phyloP scores from a whole-genome alignment of 2,329 filamentous ascomycete genomes.

The Trichoderma sp. region DNA sequence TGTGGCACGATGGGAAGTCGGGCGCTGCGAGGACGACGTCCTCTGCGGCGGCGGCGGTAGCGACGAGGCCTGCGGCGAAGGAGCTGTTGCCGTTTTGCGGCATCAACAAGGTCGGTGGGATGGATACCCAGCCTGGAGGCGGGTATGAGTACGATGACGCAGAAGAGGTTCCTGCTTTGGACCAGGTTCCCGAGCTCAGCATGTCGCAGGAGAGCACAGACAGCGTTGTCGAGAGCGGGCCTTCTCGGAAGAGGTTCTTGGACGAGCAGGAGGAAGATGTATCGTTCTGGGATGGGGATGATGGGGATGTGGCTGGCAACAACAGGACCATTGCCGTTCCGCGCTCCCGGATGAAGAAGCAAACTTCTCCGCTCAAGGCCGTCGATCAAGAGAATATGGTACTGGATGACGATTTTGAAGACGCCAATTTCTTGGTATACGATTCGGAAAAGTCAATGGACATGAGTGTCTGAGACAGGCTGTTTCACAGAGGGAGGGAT shows the following conservation, averaged over 20 bases:
- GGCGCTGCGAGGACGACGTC: not conserved
- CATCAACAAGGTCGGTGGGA: conserved; percentile 72
- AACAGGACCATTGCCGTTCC: conserved; percentile 55
- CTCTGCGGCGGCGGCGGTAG: conserved; percentile 19
- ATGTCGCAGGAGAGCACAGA: conserved; percentile 59
- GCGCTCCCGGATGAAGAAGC: conserved; percentile 38
- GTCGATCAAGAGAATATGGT: conserved; percentile 53
- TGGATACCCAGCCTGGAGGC: conserved; percentile 59
- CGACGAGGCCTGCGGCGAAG: conserved; percentile 42
- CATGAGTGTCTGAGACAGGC: not conserved
- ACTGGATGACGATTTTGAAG: conserved; percentile 63
- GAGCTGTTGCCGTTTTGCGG: conserved; percentile 83
- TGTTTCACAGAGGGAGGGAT: not conserved
- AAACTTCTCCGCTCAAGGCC: conserved; percentile 28
- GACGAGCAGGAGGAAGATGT: conserved; percentile 47
- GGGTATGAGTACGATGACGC: conserved; percentile 32
- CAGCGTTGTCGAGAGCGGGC: conserved; percentile 38
- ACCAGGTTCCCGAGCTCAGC: conserved; percentile 52
- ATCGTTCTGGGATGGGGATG: conserved; percentile 41
- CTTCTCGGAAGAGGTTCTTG: conserved; percentile 53
- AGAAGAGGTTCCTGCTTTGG: conserved; percentile 40
- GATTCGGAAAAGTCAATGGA: conserved; percentile 49
- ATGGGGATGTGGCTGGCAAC: conserved; percentile 41
- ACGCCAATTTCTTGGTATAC: conserved; percentile 65
- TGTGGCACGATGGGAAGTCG: conserved; percentile 48